Evolutionary conservation across 2,329 filamentous ascomycete genomes (phyloP), one percentile per base, ranked within the genome.

Genomic region (Pseudogymnoascus sp.): DNA sequence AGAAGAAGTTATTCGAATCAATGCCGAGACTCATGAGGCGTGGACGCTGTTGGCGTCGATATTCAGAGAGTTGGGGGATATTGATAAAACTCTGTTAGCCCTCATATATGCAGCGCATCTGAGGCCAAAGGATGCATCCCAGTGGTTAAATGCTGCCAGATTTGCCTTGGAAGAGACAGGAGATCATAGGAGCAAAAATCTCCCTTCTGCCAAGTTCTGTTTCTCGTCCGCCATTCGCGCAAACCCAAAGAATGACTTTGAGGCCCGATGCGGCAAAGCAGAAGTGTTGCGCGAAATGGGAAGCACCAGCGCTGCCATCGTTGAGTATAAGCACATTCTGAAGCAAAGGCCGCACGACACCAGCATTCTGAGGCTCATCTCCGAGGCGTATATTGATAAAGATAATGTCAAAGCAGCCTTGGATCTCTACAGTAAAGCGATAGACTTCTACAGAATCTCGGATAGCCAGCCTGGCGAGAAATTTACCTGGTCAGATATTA

Each of bases 401-500:
- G 68, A 69, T 16, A 69, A 70, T n/a, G 63, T 71, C 6, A 67
- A 68, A 5, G 65, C 68, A 59, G 74, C 73, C 3, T 74, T 72
- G 55, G 66, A 69, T 12, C 68, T 70, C 49, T 76, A 75, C 61
- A 69, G 66, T 21, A 64, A 69, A 21, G 70, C 67, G 33, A 72
- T 77, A 39, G 65, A 72, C 49, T 68, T 69, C 43, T 70, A 65
- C 55, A 59, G 62, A 11, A 29, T 61, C 8, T 41, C 62, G 16
- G 60, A 63, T 29, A 62, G 67, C 6, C 29, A 55, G 1, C 49
- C 49, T 55, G 65, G 65, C 2, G 41, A 43, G 7, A 41, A 31
- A 2, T 70, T 73, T 62, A 64, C 62, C 11, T 99, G 93, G 93
- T 86, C 88, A 61, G 89, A 97, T 72, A 79, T 95, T 43, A 89